phyloP scores from a whole-genome alignment of 441 rosid genomes.

The Dalechampia spathulata region DNA sequence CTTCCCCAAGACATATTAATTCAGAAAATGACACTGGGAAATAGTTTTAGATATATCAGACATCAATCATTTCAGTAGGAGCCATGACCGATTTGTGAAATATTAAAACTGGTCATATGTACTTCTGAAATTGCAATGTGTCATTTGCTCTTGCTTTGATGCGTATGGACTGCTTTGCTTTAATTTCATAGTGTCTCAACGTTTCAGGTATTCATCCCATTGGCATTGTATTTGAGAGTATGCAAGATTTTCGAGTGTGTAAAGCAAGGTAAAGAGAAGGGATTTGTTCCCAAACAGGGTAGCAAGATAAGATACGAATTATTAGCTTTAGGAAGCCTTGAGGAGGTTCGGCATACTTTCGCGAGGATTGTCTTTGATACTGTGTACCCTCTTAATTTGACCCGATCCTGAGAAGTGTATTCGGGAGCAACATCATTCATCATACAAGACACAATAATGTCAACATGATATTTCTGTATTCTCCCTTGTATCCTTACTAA shows the following conservation, averaged over 20 bases:
- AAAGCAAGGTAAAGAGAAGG: constrained; percentile 26
- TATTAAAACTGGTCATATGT: too few relatives aligned
- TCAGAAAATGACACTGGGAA: too few relatives aligned
- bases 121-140: too few relatives aligned
- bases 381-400: constrained; percentile 42
- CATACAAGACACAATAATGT: neutral
- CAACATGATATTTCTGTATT: neutral
- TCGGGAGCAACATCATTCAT: neutral
- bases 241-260: constrained; percentile 53
- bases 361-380: constrained; percentile 83
- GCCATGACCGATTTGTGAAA: too few relatives aligned
- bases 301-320: constrained; percentile 43
- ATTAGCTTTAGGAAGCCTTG: constrained; percentile 45
- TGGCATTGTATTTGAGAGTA: constrained; percentile 36
- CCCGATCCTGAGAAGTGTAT: neutral
- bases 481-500: too few relatives aligned
- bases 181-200: neutral
- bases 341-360: constrained; percentile 57
- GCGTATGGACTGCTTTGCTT: neutral
- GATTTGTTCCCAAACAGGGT: constrained; percentile 41
- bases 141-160: neutral
- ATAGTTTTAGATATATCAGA: too few relatives aligned
- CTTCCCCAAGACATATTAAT: too few relatives aligned
- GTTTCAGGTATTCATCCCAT: constrained; percentile 60
- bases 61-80: too few relatives aligned